Conservation (phyloP, 2,329 filamentous ascomycete genomes). For the Claviceps pusilla region DNA sequence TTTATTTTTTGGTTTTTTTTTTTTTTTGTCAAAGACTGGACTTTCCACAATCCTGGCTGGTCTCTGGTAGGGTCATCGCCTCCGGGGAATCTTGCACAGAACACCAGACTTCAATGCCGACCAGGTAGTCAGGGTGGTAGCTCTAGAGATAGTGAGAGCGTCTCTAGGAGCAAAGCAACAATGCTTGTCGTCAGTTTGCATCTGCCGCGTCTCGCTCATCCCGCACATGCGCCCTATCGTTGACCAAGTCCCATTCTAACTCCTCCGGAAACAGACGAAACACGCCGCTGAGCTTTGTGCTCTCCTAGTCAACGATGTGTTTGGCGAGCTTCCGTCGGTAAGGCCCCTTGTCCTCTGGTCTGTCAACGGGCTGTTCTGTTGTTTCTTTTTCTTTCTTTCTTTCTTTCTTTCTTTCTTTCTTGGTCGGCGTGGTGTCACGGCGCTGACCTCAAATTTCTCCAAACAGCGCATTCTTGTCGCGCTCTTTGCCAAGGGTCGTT, state of each 20-base stretch:
- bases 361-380: background rate
- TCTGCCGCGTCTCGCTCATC: conserved; percentile 8
- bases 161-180: conserved; percentile 58
- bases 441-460: conserved; percentile 13
- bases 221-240: conserved; percentile 1
- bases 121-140: conserved; percentile 54
- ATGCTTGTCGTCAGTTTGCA: conserved; percentile 34
- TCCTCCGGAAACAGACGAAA: conserved; percentile 38
- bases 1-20: background rate
- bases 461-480: conserved; percentile 67
- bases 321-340: conserved; percentile 87
- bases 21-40: background rate
- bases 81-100: background rate
- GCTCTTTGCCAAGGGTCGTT: conserved; percentile 65
- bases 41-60: background rate
- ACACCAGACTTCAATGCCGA: conserved; percentile 35
- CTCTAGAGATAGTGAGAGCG: conserved; percentile 67
- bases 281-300: conserved; percentile 76
- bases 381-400: background rate
- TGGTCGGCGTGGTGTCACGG: conserved; percentile 7
- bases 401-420: background rate
- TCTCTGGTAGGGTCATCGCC: background rate
- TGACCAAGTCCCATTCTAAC: conserved; percentile 10
- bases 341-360: conserved; percentile 4
- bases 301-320: conserved; percentile 75